phyloP scores from a whole-genome alignment of 371 early-diverging fungal genomes.

The Caulochytrium protostelioides region DNA sequence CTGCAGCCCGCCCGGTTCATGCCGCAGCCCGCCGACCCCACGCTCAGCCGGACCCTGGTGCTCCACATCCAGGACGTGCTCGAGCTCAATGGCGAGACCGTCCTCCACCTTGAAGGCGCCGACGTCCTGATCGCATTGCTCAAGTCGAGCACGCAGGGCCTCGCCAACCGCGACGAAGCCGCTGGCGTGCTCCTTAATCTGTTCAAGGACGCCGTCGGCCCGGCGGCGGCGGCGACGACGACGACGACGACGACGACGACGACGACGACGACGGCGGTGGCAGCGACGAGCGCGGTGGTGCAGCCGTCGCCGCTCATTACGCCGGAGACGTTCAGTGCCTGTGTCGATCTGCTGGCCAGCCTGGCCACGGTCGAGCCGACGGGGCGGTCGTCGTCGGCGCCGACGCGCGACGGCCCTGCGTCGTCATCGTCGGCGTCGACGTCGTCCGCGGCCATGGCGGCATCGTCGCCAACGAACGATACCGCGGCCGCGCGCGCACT shows the following conservation, averaged over 20 bases:
- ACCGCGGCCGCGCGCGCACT: background rate
- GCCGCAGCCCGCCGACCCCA: too few relatives aligned
- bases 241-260: conserved; percentile 8
- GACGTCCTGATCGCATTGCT: too few relatives aligned
- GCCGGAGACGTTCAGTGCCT: conserved; percentile 38
- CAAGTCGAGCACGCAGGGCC: too few relatives aligned
- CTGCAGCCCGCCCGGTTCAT: too few relatives aligned
- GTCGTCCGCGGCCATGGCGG: background rate
- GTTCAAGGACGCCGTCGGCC: too few relatives aligned
- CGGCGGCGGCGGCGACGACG: conserved; percentile 18
- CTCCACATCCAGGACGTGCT: too few relatives aligned
- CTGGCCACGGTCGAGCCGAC: conserved; percentile 24
- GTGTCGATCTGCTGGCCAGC: conserved; percentile 35
- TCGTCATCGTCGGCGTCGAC: background rate
- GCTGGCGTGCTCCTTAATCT: conserved; percentile 28
- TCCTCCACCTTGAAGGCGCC: too few relatives aligned
- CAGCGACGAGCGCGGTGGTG: background rate
- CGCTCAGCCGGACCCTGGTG: too few relatives aligned
- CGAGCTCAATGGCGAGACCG: too few relatives aligned
- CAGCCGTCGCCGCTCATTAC: conserved; percentile 5
- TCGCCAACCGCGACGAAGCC: conserved; percentile 16
- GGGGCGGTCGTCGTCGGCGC: background rate
- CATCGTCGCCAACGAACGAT: background rate
- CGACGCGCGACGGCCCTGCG: background rate
- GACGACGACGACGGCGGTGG: conserved; percentile 1